Base-by-base conservation (phyloP, 441 rosid species). In the Mallotus repandus region DNA sequence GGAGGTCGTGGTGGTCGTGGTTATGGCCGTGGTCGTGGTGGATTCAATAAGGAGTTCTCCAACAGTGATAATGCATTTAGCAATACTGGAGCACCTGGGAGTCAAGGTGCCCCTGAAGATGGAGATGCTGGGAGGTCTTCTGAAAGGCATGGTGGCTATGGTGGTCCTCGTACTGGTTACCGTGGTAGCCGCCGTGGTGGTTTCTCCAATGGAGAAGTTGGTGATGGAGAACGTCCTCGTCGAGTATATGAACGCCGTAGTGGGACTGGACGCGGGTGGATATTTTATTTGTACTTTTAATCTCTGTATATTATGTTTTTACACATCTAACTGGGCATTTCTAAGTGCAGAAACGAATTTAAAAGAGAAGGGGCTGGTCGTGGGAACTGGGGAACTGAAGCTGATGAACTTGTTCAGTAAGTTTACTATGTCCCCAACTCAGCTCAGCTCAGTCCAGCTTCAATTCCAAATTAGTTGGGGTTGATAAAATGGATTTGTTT, bases 351-450 rank as follows among this genome's bases (percentile, higher is more conserved):
- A 70, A 86, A 69, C 72, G 97, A 86, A 72, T 1, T 84, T 50
- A 94, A 90, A 78, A 97, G 97, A 32, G 94, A 92, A 1, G 98
- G 97, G 22, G 69, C 88, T 81, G 97, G 98, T 52, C 91, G 87
- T 66, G 89, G 94, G 4, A 92, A 94, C 72, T 90, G 97, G 98
- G 98, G 97, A 81, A 81, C 86, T 64, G 68, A 82, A 7, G 74
- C 83, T 72, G 95, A 86, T 85, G 97, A 92, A 15, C 70, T 90
- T 79, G 52, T 88, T 71, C 87, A 71, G 98, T 94, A 65, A 89
- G 98, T 75, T 62, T 66, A 64, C 50, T 63, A 19, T 16, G 65
- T n/a, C 63, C 32, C 10, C 10, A 9, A 43, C 46, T 43, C 46
- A 3, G 2, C n/a, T n/a, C 43, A 18, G 16, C 43, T n/a, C 3